A percentile compares a stretch with the other conserved stretches of the same genome.
These are phyloP conservation scores for Thalassiosira profunda DNA, from an alignment of 108 stramenopile species.

Conservation along the genomic window DNA sequence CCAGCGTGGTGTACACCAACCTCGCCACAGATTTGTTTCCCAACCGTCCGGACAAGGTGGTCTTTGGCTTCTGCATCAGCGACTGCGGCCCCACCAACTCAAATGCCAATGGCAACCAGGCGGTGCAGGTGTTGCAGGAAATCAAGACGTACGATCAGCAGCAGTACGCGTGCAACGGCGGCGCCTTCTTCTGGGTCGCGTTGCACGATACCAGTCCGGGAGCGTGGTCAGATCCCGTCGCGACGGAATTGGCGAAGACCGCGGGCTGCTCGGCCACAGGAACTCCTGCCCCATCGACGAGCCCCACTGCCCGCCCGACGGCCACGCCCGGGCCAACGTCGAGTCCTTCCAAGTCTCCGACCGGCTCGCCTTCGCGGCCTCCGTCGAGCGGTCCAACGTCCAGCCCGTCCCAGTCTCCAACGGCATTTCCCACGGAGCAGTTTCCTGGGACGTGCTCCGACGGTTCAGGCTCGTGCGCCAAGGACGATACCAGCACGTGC, in stretches of 20 bases:
- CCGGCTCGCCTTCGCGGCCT: too few species aligned
- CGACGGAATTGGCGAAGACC: constrained; percentile 1
- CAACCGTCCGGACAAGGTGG: constrained; percentile 34
- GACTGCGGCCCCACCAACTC: constrained; percentile 47
- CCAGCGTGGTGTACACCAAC: constrained; percentile 35
- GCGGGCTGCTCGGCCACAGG: background rate
- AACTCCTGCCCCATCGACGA: background rate
- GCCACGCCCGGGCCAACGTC: background rate
- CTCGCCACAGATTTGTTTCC: constrained; percentile 39
- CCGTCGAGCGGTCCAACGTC: too few species aligned
- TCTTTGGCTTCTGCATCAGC: constrained; percentile 64
- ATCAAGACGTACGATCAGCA: constrained; percentile 18
- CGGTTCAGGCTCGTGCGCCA: too few species aligned
- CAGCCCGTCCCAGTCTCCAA: too few species aligned
- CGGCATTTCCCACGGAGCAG: too few species aligned
- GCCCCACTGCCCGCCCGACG: background rate
- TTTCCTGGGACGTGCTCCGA: too few species aligned
- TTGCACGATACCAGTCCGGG: background rate
- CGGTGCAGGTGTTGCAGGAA: constrained; percentile 43
- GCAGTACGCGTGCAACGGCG: constrained; percentile 55
- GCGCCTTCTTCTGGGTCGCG: constrained; percentile 17
- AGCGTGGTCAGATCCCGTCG: background rate
- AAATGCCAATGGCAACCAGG: constrained; percentile 34
- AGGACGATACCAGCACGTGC: too few species aligned
- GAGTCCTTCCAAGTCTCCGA: too few species aligned